Evolutionary conservation across 805 yeast genomes (phyloP).

Genomic region (Yarrowia sp.): DNA sequence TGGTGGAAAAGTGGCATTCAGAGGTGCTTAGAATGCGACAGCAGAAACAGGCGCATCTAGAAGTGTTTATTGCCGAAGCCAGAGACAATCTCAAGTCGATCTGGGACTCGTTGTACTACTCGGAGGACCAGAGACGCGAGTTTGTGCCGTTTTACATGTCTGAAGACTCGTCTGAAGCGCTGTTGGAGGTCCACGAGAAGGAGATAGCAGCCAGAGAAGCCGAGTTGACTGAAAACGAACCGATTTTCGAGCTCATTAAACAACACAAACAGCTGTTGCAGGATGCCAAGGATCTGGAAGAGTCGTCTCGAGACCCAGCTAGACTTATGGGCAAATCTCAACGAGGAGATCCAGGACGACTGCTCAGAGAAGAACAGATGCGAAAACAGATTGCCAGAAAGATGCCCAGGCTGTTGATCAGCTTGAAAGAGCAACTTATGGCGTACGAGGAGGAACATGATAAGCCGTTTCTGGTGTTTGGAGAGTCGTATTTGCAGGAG

Average conservation of each 20-base stretch:
- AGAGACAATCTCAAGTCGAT: conserved; percentile 55
- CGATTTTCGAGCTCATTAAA: conserved; percentile 54
- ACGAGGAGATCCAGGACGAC: conserved; percentile 54
- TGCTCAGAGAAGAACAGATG: conserved; percentile 74
- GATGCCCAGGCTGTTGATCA: conserved; percentile 60
- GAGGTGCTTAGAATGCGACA: conserved; percentile 58
- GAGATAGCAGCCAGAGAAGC: conserved; percentile 54
- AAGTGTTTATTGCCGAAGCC: conserved; percentile 62
- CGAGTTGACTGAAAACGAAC: conserved; percentile 50
- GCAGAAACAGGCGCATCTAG: conserved; percentile 61
- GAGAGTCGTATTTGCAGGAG: conserved; percentile 36
- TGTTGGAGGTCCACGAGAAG: conserved; percentile 60
- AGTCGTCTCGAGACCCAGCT: conserved; percentile 74
- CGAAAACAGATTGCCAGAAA: conserved; percentile 64
- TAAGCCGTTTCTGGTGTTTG: conserved; percentile 43
- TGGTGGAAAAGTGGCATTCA: conserved; percentile 33
- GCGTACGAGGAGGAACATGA: conserved; percentile 45
- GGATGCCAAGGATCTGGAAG: conserved; percentile 62
- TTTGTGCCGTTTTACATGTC: conserved; percentile 47
- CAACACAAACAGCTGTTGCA: conserved; percentile 52
- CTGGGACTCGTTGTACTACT: conserved; percentile 62
- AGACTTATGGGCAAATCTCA: conserved; percentile 59
- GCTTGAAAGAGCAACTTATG: conserved; percentile 47
- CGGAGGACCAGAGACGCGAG: conserved; percentile 47
- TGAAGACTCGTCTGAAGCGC: conserved; percentile 53